Percentiles rank a stretch among this genome's conserved stretches.
Conservation (phyloP, 495 filamentous ascomycete species). For the Aspergillus ostianus region DNA sequence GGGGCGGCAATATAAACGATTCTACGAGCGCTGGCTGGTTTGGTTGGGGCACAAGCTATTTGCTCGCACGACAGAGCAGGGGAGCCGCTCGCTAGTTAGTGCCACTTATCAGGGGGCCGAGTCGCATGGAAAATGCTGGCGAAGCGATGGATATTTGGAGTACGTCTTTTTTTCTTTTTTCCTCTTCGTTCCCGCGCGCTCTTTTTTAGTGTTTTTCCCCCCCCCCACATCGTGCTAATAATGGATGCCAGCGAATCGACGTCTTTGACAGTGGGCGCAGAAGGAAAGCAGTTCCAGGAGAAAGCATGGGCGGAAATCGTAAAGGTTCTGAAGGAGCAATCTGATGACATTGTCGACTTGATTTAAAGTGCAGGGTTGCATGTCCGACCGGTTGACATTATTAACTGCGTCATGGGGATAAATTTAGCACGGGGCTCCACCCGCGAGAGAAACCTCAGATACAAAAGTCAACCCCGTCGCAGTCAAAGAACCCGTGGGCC, state of each 20-base stretch:
- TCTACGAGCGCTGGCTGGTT: slow-evolving; percentile 36
- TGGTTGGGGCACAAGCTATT: slow-evolving; percentile 42
- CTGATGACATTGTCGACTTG: slow-evolving; percentile 21
- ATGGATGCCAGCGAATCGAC: slow-evolving; percentile 34
- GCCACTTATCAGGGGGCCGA: slow-evolving; percentile 47
- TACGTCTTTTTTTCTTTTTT: slow-evolving; percentile 22
- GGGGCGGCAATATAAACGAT: slow-evolving; percentile 37
- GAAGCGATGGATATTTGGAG: slow-evolving; percentile 45
- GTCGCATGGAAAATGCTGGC: slow-evolving; percentile 52
- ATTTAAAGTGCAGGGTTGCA: background rate
- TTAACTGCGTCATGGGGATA: background rate
- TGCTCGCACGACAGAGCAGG: slow-evolving; percentile 49
- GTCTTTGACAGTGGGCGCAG: slow-evolving; percentile 31
- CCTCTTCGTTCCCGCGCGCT: background rate
- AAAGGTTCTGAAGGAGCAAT: slow-evolving; percentile 30
- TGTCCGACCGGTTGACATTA: background rate
- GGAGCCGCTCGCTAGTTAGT: slow-evolving; percentile 51
- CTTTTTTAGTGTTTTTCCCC: background rate
- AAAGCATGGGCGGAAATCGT: slow-evolving; percentile 44
- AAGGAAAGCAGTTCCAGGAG: slow-evolving; percentile 35
- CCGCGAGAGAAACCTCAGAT: background rate
- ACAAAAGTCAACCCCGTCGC: background rate
- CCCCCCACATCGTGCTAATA: slow-evolving; percentile 3
- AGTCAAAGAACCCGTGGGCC: slow-evolving; percentile 1
- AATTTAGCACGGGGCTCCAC: background rate